A percentile compares a stretch with the other conserved stretches of the same genome.
Evolutionary conservation across 768 basidiomycete genomes (phyloP).

Genomic region (Tulasnella sp.): DNA sequence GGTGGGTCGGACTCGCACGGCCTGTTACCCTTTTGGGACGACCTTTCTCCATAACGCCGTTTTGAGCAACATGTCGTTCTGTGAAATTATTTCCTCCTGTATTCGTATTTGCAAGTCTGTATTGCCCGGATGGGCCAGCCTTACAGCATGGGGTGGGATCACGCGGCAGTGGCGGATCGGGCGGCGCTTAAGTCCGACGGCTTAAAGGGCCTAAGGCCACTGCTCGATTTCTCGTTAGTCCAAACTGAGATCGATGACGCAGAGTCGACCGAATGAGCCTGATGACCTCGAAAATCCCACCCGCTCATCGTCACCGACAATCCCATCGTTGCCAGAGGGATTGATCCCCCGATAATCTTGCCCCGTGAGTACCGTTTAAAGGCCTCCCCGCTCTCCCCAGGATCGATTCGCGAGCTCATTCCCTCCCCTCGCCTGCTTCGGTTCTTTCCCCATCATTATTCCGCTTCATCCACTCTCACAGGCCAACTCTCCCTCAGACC

Average conservation of each 20-base stretch:
- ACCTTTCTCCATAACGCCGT: background rate
- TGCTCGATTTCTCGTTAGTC: background rate
- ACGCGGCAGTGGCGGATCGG: background rate
- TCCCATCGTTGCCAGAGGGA: constrained; percentile 5
- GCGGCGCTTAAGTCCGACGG: background rate
- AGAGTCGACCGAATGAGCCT: constrained; percentile 2
- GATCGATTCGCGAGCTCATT: constrained; percentile 20
- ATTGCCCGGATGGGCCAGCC: background rate
- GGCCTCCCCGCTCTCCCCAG: constrained; percentile 15
- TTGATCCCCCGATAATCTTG: constrained; percentile 10
- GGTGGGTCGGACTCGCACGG: constrained; percentile 14
- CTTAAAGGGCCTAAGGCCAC: background rate
- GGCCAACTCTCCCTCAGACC: background rate
- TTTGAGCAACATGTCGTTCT: background rate
- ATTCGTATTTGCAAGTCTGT: background rate
- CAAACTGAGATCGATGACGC: constrained; percentile 1
- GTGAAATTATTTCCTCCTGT: background rate
- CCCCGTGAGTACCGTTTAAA: background rate
- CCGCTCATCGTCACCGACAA: background rate
- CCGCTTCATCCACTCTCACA: constrained; percentile 1
- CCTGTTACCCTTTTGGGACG: background rate
- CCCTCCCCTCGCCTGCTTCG: background rate
- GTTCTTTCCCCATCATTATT: constrained; percentile 15
- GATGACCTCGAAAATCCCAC: constrained; percentile 17
- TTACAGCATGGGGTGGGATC: background rate